Base-by-base conservation (phyloP, 75 land plant species). In the Pinus albicaulis region DNA sequence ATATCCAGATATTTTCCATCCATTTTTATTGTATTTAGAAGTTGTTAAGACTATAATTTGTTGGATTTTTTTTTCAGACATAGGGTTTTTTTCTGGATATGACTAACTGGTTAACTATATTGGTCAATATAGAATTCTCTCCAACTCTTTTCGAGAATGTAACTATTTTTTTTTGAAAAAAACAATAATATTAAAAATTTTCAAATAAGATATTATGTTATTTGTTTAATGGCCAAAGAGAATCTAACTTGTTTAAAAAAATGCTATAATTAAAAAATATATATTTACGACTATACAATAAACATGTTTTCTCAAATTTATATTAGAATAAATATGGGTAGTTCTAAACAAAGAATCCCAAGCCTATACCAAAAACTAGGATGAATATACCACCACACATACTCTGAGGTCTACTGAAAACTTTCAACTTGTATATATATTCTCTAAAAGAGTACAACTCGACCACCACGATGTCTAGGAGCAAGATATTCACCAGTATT, bases 381-480 rank as follows among this genome's bases (percentile, higher is more conserved):
- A 31, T 24, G 52, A 16, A 57, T 56, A 8, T 3, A 56, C 17
- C 16, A 23, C 20, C 24, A 24, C 66, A 24, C 66, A 31, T 19
- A 12, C 38, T 66, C 48, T 66, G 31, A 4, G 0, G 23, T 66
- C 71, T n/a, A 7, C 11, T 20, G 52, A 83, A 19, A 56, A 83
- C 84, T 23, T 85, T 91, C 96, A 80, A 89, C 90, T 62, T 66
- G 88, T 24, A 75, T 79, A 82, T 95, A 96, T 57, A 89, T 86
- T 76, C 96, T 89, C 61, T 95, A 94, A 90, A 95, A 95, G 38
- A 95, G 84, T 69, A 95, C 98, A 57, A 95, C 96, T 63, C 98
- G 93, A 20, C 98, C 98, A 55, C 98, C 98, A 58, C 98, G 87
- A 70, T 95, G 96, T 60, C 98, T 96, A 74, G 98, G 93, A 76